phyloP scores from a whole-genome alignment of 2,329 filamentous ascomycete genomes.

The Escovopsis weberi region DNA sequence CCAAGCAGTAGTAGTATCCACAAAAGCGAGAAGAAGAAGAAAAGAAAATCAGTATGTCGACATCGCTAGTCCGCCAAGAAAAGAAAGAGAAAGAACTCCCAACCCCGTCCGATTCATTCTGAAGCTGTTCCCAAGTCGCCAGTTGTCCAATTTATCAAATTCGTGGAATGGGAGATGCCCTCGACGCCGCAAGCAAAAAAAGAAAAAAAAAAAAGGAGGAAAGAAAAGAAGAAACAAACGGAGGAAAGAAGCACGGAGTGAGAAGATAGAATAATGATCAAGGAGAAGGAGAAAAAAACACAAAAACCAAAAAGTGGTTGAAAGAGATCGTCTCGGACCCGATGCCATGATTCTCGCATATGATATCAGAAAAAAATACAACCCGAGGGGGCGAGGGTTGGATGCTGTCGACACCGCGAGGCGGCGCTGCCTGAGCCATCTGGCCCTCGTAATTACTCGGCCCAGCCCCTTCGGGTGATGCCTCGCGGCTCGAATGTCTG shows the following conservation, averaged over 20 bases:
- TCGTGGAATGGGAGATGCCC: slow-evolving; percentile 1
- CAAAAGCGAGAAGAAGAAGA: too few species aligned
- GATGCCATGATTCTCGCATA: neutral
- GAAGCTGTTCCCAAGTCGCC: slow-evolving; percentile 2
- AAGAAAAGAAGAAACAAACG: neutral
- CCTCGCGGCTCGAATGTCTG: slow-evolving; percentile 25
- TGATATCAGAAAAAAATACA: neutral
- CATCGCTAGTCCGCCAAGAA: neutral
- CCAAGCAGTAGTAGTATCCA: neutral
- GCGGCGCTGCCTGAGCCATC: neutral
- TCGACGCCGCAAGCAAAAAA: slow-evolving; percentile 1
- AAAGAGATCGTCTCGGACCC: neutral
- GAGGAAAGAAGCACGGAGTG: too few species aligned
- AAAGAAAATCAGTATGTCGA: neutral
- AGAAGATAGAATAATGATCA: neutral
- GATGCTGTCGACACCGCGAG: neutral
- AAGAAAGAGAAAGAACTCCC: slow-evolving; percentile 2
- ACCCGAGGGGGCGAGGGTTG: neutral
- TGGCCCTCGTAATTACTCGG: slow-evolving; percentile 1
- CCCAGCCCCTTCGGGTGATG: slow-evolving; percentile 23
- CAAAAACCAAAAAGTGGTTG: neutral
- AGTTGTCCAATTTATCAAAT: slow-evolving; percentile 1
- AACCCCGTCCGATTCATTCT: slow-evolving; percentile 3
- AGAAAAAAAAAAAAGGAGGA: neutral
- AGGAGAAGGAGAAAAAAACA: neutral